A percentile compares a stretch with the other conserved stretches of the same genome.
phyloP scores from a whole-genome alignment of 225 moss, liverwort and hornwort genomes.

The Takakia lepidozioides region DNA sequence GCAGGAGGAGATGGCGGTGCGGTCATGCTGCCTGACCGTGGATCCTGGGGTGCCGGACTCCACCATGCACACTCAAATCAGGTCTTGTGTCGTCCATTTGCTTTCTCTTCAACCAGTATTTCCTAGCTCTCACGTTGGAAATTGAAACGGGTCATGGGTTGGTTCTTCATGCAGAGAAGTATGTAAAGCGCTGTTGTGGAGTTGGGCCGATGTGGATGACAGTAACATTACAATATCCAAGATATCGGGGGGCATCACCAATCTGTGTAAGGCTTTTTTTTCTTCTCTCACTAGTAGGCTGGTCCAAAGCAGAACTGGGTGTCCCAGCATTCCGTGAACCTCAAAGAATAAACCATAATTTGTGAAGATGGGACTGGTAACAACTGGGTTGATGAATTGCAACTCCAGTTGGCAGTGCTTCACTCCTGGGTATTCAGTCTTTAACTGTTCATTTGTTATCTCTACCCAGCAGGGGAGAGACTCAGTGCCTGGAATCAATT shows the following conservation, averaged over 20 bases:
- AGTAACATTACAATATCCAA: conserved; percentile 42
- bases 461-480: too few relatives aligned
- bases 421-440: too few relatives aligned
- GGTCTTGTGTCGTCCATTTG: too few relatives aligned
- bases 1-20: conserved; percentile 20
- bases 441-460: too few relatives aligned
- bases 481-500: too few relatives aligned
- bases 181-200: conserved; percentile 64
- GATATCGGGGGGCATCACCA: conserved; percentile 92
- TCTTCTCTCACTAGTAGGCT: background rate
- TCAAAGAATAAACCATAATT: background rate
- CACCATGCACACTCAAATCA: conserved; percentile 20
- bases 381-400: too few relatives aligned
- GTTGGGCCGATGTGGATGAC: conserved; percentile 65
- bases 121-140: too few relatives aligned
- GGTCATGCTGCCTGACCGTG: conserved; percentile 23
- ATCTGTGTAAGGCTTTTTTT: conserved; percentile 48
- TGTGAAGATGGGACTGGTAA: background rate
- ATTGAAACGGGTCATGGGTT: too few relatives aligned
- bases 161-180: conserved; percentile 66
- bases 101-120: too few relatives aligned
- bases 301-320: background rate
- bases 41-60: conserved; percentile 32
- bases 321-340: background rate
- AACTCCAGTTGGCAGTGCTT: too few relatives aligned